phyloP scores from a whole-genome alignment of 2,329 filamentous ascomycete species.

The Cercospora brassicicola region DNA sequence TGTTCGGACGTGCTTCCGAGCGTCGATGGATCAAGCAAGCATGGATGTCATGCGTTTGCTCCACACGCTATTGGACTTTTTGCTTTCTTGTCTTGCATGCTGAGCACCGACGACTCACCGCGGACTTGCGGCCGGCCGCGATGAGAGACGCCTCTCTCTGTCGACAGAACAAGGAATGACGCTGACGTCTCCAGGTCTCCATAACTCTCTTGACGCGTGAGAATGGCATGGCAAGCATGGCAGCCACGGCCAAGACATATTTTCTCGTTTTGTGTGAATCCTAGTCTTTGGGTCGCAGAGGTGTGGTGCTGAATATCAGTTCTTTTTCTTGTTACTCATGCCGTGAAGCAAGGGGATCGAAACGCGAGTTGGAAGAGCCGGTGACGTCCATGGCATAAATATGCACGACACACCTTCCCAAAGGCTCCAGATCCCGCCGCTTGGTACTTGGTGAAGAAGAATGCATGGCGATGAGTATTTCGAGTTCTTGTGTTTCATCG shows the following conservation, averaged over 20 bases:
- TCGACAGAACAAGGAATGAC: not conserved
- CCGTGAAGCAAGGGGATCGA: not conserved
- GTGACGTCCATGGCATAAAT: not conserved
- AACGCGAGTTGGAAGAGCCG: not conserved
- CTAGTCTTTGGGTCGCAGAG: not conserved
- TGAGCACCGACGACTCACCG: not conserved
- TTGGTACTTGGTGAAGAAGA: not conserved
- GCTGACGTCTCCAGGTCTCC: not conserved
- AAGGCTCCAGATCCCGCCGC: not conserved
- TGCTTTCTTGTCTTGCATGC: not conserved
- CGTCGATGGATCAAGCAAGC: not conserved
- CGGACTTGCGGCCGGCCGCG: not conserved
- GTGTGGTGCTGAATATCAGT: not conserved
- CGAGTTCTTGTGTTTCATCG: not conserved
- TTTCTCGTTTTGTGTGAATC: not conserved
- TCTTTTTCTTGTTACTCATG: not conserved
- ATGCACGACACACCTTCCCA: not conserved
- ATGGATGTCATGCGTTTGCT: slow-evolving; percentile 1
- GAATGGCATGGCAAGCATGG: not conserved
- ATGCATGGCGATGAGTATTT: slow-evolving; percentile 1
- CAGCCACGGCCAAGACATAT: slow-evolving; percentile 1
- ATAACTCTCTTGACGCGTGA: not conserved
- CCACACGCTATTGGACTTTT: not conserved
- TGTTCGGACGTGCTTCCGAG: not conserved
- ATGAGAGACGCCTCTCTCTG: not conserved